Base-by-base conservation (phyloP, 2,329 filamentous ascomycete genomes). In the Aureobasidium namibiae region DNA sequence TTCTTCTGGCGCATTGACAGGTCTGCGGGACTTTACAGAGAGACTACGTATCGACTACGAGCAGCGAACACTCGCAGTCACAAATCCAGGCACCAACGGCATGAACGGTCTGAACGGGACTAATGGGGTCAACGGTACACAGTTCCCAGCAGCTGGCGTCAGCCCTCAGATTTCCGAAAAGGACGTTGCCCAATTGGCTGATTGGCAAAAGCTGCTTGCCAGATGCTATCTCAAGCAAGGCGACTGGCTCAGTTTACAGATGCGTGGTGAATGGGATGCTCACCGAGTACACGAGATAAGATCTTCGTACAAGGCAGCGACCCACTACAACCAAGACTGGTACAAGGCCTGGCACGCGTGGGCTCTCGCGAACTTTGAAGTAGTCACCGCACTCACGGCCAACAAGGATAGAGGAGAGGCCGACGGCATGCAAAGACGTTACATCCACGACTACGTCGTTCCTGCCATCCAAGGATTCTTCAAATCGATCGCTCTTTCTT, bases 311-410 rank as follows among this genome's bases (percentile, higher is more conserved):
- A 86, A 86, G 18, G 87, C 92, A 61, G 95, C 95, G 1, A 99
- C 94, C 1, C 87, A 90, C 61, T 96, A 95, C 75, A 95, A 99
- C 70, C 87, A 90, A 34, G 86, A 87, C 62, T 99, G 92, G 84
- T 99, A 99, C 78, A 99, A 99, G 75, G 94, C 95, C 8, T 99
- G 94, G 94, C 94, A 99, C 74, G 89, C 94, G 0, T 99, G 94
- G 92, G 95, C 94, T 11, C 75, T 99, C 63, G 92, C 94, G 57
- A 99, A 99, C 73, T 99, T 99, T 68, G 92, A 99, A 74, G 94
- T 99, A 60, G 92, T 97, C 38, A 95, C 94, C 66, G 85, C 88
- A 0, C 78, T 94, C 60, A 83, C 86, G 9, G 81, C 87, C 23
- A 82, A 85, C 60, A 80, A 80, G 16, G 88, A 88, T 63, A 80